phyloP scores from a whole-genome alignment of 306 rosid genomes.

The Oemleria cerasiformis region DNA sequence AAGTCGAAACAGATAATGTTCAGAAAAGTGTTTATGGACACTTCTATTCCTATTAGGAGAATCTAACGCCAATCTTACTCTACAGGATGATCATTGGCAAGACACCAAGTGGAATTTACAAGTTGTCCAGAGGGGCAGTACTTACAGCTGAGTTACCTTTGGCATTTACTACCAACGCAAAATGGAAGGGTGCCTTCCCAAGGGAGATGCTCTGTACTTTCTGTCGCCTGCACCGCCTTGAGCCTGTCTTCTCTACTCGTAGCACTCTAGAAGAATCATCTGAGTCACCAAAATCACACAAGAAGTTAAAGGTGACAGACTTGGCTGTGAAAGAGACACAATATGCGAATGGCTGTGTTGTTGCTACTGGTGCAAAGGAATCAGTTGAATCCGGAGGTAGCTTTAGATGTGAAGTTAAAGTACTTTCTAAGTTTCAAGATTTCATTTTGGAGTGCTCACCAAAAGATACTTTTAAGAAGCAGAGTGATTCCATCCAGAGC shows the following conservation, averaged over 20 bases:
- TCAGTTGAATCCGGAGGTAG: conserved; percentile 37
- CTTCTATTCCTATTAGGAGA: too few relatives aligned
- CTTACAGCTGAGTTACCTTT: conserved; percentile 74
- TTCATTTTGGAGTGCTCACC: conserved; percentile 68
- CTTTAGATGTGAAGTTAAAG: conserved; percentile 63
- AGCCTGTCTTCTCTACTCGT: conserved; percentile 53
- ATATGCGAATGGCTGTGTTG: conserved; percentile 33
- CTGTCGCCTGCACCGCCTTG: conserved; percentile 87
- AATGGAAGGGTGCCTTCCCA: conserved; percentile 91
- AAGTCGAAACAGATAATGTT: too few relatives aligned
- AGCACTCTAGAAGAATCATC: conserved; percentile 37
- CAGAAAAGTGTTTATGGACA: too few relatives aligned
- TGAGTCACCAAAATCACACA: conserved; percentile 44
- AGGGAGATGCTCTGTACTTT: conserved; percentile 70
- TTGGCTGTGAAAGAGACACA: conserved; percentile 33
- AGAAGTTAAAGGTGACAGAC: conserved; percentile 47
- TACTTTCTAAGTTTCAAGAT: conserved; percentile 54
- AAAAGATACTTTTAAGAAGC: conserved; percentile 55
- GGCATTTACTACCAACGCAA: conserved; percentile 57
- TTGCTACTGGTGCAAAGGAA: conserved; percentile 35
- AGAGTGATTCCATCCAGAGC: conserved; percentile 73
- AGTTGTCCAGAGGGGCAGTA: conserved; percentile 79
- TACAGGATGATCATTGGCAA: conserved; percentile 82
- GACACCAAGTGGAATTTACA: conserved; percentile 82
- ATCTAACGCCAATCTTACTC: conserved; percentile 3